Conservation (phyloP, 2,329 filamentous ascomycete species). For the Fonsecaea pedrosoi region DNA sequence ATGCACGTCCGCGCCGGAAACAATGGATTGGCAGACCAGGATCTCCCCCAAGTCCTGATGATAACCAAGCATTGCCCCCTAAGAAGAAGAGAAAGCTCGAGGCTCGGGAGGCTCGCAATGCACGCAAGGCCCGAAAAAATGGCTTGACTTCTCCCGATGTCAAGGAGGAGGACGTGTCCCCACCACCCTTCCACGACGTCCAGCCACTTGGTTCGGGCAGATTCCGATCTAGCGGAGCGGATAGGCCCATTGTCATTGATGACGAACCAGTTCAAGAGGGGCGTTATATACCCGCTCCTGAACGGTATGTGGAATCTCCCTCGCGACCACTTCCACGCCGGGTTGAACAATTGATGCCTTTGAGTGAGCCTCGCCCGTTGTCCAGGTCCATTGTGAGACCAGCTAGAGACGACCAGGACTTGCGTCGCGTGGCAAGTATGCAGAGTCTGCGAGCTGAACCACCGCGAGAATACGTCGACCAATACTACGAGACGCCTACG, state of each 20-base stretch:
- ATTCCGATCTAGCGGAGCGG: slow-evolving; percentile 47
- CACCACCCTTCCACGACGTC: slow-evolving; percentile 60
- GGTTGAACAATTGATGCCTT: slow-evolving; percentile 41
- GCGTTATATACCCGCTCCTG: slow-evolving; percentile 36
- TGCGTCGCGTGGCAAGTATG: slow-evolving; percentile 56
- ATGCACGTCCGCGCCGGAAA: slow-evolving; percentile 54
- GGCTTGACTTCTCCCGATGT: slow-evolving; percentile 56
- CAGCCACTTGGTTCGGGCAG: slow-evolving; percentile 50
- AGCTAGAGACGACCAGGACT: slow-evolving; percentile 51
- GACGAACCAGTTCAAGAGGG: slow-evolving; percentile 46
- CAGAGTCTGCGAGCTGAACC: slow-evolving; percentile 54
- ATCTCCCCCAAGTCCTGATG: slow-evolving; percentile 42
- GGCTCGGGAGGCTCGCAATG: slow-evolving; percentile 44
- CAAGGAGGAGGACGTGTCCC: slow-evolving; percentile 69
- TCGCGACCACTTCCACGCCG: slow-evolving; percentile 34
- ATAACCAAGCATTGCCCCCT: slow-evolving; percentile 51
- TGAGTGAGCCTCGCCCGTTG: slow-evolving; percentile 47
- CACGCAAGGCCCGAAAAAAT: slow-evolving; percentile 38
- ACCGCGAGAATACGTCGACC: slow-evolving; percentile 53
- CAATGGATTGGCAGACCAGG: slow-evolving; percentile 50
- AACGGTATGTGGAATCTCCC: slow-evolving; percentile 39
- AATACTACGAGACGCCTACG: slow-evolving; percentile 39
- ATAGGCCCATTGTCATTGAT: slow-evolving; percentile 57
- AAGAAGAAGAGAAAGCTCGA: slow-evolving; percentile 61
- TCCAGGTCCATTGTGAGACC: slow-evolving; percentile 49